These are phyloP conservation scores for Haplographium delicatum DNA, from an alignment of 495 filamentous ascomycete species.

Conservation along the genomic window DNA sequence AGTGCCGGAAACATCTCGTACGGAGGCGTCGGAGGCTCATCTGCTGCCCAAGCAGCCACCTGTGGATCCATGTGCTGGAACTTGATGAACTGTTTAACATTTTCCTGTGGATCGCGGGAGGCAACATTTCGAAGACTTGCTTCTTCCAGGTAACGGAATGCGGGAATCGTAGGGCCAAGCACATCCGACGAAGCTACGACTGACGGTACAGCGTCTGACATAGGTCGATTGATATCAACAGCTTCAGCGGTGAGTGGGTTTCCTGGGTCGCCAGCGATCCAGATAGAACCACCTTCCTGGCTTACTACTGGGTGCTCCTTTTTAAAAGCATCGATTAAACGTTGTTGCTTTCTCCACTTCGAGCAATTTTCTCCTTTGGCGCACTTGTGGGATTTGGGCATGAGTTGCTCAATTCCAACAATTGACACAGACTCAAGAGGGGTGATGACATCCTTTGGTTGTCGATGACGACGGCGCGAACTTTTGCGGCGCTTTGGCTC, in stretches of 20 bases:
- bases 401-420: slow-evolving; percentile 82
- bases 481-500: slow-evolving; percentile 35
- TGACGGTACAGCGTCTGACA: slow-evolving; percentile 65
- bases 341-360: slow-evolving; percentile 71
- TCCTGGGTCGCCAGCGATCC: slow-evolving; percentile 64
- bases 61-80: slow-evolving; percentile 56
- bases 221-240: slow-evolving; percentile 41
- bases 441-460: slow-evolving; percentile 52
- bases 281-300: slow-evolving; percentile 54
- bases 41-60: slow-evolving; percentile 34
- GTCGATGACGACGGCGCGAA: slow-evolving; percentile 39
- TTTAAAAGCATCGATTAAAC: slow-evolving; percentile 59
- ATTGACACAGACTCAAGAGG: slow-evolving; percentile 84
- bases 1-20: slow-evolving; percentile 42
- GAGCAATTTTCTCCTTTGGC: slow-evolving; percentile 85
- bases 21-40: slow-evolving; percentile 49
- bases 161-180: slow-evolving; percentile 60
- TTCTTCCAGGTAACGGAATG: slow-evolving; percentile 64
- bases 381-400: slow-evolving; percentile 81
- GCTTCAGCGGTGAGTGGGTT: slow-evolving; percentile 56
- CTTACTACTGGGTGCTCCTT: slow-evolving; percentile 62
- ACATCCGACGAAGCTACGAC: slow-evolving; percentile 87
- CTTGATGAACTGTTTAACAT: slow-evolving; percentile 78
- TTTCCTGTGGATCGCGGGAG: slow-evolving; percentile 79
- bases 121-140: slow-evolving; percentile 62